Evolutionary conservation across 2,329 filamentous ascomycete genomes (phyloP).

Genomic region (Sporothrix globosa): DNA sequence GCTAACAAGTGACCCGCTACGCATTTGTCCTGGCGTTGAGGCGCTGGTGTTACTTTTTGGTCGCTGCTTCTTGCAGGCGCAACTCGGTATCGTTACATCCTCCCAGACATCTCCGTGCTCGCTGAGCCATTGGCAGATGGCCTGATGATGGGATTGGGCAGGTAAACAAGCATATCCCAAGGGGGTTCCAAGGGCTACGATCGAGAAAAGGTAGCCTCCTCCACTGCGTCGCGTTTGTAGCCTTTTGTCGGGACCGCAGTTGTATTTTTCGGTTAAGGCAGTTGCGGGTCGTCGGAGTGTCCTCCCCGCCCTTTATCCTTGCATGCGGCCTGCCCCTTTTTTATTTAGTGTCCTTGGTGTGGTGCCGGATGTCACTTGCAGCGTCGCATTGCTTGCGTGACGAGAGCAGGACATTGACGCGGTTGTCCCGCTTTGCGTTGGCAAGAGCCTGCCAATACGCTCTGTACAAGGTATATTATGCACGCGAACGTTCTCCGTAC

Average conservation of each 20-base stretch:
- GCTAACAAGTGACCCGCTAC: neutral
- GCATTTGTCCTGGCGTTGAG: too few species aligned
- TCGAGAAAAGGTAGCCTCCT: neutral
- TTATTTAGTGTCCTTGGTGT: neutral
- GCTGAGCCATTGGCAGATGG: neutral
- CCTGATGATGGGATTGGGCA: neutral
- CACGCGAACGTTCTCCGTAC: too few species aligned
- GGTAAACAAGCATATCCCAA: neutral
- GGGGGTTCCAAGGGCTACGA: neutral
- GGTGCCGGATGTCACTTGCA: neutral
- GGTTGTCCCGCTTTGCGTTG: neutral
- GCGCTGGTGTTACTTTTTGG: neutral
- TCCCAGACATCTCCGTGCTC: neutral
- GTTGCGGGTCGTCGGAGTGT: neutral
- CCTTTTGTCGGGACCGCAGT: neutral
- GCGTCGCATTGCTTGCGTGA: neutral
- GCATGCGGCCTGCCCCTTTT: slow-evolving; percentile 10
- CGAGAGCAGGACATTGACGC: neutral
- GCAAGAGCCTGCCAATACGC: too few species aligned
- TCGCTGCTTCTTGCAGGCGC: neutral
- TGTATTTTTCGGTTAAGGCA: neutral
- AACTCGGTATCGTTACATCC: neutral
- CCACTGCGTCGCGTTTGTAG: neutral
- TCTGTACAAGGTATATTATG: neutral
- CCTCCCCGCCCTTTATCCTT: neutral